Conservation (phyloP, 2,329 filamentous ascomycete species). For the Penicillium sp. region DNA sequence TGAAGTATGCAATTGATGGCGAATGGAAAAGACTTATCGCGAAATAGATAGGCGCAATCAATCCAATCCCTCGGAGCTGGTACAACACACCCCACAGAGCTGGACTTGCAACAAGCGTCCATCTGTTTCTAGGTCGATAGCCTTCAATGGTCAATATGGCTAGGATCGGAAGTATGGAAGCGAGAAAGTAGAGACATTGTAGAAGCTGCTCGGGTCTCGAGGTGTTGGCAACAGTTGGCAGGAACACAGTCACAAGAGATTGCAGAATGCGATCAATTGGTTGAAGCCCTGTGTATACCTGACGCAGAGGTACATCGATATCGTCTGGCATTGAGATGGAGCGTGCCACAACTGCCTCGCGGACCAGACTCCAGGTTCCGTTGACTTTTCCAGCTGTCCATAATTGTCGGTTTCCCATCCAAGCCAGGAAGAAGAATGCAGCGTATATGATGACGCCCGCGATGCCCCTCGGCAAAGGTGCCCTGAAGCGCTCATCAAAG, state of each 20-base stretch:
- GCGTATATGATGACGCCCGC: constrained; percentile 1
- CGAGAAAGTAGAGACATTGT: constrained; percentile 16
- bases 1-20: constrained; percentile 12
- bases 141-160: constrained; percentile 18
- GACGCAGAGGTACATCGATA: constrained; percentile 2
- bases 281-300: constrained; percentile 8
- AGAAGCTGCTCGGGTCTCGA: constrained; percentile 9
- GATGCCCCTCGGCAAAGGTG: constrained; percentile 3
- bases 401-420: constrained; percentile 6
- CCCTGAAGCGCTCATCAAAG: constrained; percentile 11
- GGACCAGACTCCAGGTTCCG: constrained; percentile 9
- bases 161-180: constrained; percentile 12
- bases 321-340: not conserved
- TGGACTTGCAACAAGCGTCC: constrained; percentile 15
- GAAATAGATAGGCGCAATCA: constrained; percentile 29
- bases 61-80: constrained; percentile 18
- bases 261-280: constrained; percentile 10
- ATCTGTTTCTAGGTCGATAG: constrained; percentile 15
- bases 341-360: not conserved
- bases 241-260: constrained; percentile 10
- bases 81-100: constrained; percentile 17
- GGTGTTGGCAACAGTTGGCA: constrained; percentile 6
- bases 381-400: constrained; percentile 9
- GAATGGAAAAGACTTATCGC: constrained; percentile 19
- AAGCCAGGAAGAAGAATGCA: constrained; percentile 7